A percentile compares a stretch with the other conserved stretches of the same genome.
These are phyloP conservation scores for Termitomyces sp. DNA, from an alignment of 768 basidiomycete species.

Conservation along the genomic window DNA sequence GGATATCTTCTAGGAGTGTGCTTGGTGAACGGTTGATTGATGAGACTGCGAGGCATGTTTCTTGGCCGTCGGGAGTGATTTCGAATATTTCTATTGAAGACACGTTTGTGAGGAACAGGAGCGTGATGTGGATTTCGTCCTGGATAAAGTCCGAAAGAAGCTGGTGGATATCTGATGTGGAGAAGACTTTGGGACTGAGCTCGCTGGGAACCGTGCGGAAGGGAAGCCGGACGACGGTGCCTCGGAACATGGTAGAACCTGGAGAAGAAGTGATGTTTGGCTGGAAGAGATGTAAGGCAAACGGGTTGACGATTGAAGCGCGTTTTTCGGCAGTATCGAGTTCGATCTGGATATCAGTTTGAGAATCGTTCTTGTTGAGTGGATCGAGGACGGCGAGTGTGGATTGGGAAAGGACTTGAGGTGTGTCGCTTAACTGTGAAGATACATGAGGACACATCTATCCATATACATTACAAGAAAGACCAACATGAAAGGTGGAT, in stretches of 20 bases:
- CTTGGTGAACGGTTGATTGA: slow-evolving; percentile 7
- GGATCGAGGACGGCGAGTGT: slow-evolving; percentile 41
- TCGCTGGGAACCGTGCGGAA: slow-evolving; percentile 28
- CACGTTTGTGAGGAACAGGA: slow-evolving; percentile 39
- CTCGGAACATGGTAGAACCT: slow-evolving; percentile 18
- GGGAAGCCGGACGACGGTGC: slow-evolving; percentile 44
- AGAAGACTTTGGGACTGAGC: slow-evolving; percentile 29
- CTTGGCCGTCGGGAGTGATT: slow-evolving; percentile 22
- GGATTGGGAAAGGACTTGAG: slow-evolving; percentile 40
- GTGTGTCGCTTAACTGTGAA: slow-evolving; percentile 40
- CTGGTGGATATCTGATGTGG: slow-evolving; percentile 24
- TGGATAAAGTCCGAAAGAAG: slow-evolving; percentile 37
- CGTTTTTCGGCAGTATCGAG: slow-evolving; percentile 25
- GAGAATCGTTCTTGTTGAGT: slow-evolving; percentile 21
- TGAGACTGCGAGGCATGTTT: slow-evolving; percentile 13
- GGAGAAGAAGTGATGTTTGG: background rate
- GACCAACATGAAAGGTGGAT: slow-evolving; percentile 40
- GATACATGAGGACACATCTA: background rate
- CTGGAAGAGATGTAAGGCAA: slow-evolving; percentile 14
- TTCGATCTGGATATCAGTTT: slow-evolving; percentile 24
- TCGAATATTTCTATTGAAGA: slow-evolving; percentile 34
- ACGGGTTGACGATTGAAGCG: slow-evolving; percentile 24
- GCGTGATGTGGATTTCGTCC: slow-evolving; percentile 31
- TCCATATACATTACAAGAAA: background rate
- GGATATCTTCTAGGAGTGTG: background rate